Base-by-base conservation (phyloP, 2,329 filamentous ascomycete species). In the Alternaria arbusti region DNA sequence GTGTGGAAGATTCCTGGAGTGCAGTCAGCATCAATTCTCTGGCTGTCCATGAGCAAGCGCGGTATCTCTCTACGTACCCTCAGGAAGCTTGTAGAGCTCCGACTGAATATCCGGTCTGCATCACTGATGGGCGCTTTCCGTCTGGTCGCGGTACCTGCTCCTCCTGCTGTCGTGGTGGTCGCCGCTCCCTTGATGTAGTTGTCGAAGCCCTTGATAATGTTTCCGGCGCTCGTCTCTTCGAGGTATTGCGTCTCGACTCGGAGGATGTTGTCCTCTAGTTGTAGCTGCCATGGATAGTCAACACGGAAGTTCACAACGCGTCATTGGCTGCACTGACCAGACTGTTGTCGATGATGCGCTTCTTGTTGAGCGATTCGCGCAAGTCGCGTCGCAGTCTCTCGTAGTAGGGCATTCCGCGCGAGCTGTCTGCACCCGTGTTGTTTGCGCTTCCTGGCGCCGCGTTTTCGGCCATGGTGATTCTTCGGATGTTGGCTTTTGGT, bases 191-290 rank as follows among this genome's bases (percentile, higher is more conserved):
- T 99, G 84, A 97, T 96, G 83, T 98, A 99, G 78, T 94, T 96
- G 80, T 99, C 96, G 80, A 99, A 99, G 22, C 96, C 96, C 52
- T 92, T 94, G 79, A 99, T 95, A 77, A 99, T 98, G 83, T 99
- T 99, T 47, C 96, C 96, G 20, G 88, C 87, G 72, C 86, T 89
- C 13, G 90, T 90, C 74, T 93, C 93, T 79, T 98, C 95, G 55
- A 99, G 89, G 79, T 99, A 99, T 17, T 90, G 87, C 61, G 90
- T 89, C 80, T 99, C 96, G 74, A 93, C 91, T 68, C 91, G 89
- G 77, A 87, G 89, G 73, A 99, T 98, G 68, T 88, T 87, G 54
- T 97, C 92, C 83, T 99, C 96, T 62, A 90, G 81, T 70, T 83
- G 79, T 55, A 84, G 80, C 88, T 90, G 68, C 57, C 44, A 23